Percentiles rank a stretch among this genome's conserved stretches.
Conservation (phyloP, 176 grass and related monocot genomes). For the Hordeum marinum region DNA sequence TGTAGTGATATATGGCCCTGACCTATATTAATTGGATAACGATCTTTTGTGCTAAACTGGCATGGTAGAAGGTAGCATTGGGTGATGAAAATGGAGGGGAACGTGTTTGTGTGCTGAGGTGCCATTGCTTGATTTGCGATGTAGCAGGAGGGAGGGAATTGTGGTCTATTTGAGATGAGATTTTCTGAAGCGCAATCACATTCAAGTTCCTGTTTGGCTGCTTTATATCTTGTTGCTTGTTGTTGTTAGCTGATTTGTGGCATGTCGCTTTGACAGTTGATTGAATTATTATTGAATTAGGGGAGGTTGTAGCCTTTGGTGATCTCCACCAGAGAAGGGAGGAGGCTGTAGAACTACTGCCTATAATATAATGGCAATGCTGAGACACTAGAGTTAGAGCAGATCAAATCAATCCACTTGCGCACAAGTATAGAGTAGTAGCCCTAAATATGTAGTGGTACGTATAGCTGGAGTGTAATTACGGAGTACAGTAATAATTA, state of each 20-base stretch:
- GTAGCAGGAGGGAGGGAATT: background rate
- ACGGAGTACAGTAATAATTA: background rate
- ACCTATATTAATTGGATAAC: background rate
- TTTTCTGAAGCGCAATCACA: background rate
- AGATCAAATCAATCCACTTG: background rate
- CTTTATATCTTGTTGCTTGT: background rate
- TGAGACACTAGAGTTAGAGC: background rate
- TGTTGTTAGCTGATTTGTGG: background rate
- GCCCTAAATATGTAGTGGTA: background rate
- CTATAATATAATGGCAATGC: background rate
- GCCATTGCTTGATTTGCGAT: background rate
- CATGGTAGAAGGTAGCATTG: background rate
- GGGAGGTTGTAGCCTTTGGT: background rate
- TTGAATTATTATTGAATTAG: background rate
- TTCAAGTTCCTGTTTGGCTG: background rate
- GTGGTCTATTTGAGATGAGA: background rate
- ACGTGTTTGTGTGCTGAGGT: background rate
- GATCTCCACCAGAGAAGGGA: background rate
- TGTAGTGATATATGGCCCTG: conserved; percentile 16
- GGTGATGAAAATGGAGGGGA: background rate
- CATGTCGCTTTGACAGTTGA: background rate
- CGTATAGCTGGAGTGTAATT: too few relatives aligned
- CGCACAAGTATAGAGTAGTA: background rate
- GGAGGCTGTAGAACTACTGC: background rate
- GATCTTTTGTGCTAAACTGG: background rate